A percentile compares a stretch with the other conserved stretches of the same genome.
These are phyloP conservation scores for Phaeophleospora eucalypticola DNA, from an alignment of 2,329 filamentous ascomycete genomes.

Conservation along the genomic window DNA sequence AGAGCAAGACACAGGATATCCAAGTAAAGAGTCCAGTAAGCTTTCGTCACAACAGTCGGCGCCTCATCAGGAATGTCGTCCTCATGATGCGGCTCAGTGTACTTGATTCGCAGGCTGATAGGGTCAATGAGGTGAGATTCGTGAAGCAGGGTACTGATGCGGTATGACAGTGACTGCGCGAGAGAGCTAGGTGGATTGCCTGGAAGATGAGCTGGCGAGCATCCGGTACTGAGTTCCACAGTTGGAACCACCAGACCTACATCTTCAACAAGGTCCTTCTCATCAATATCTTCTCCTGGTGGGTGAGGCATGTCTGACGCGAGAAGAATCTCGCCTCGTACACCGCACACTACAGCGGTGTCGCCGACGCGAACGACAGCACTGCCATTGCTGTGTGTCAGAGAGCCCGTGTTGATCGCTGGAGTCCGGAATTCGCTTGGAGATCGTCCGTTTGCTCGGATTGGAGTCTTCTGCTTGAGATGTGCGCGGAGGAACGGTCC, in stretches of 20 bases:
- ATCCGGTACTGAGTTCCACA: slow-evolving; percentile 86
- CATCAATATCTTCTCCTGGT: slow-evolving; percentile 24
- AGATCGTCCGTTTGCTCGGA: slow-evolving; percentile 76
- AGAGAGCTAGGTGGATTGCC: slow-evolving; percentile 74
- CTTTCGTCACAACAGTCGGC: slow-evolving; percentile 58
- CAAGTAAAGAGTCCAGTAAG: slow-evolving; percentile 93
- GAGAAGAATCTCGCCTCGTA: slow-evolving; percentile 78
- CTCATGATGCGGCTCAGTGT: slow-evolving; percentile 43
- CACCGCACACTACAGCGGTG: slow-evolving; percentile 90
- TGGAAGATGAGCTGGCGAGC: slow-evolving; percentile 78
- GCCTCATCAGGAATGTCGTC: slow-evolving; percentile 42
- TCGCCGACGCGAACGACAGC: slow-evolving; percentile 83
- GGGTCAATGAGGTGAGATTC: slow-evolving; percentile 62
- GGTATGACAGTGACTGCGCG: slow-evolving; percentile 80
- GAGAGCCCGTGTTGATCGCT: slow-evolving; percentile 74
- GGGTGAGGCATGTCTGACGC: slow-evolving; percentile 70
- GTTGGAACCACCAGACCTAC: slow-evolving; percentile 83
- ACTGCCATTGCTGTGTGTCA: slow-evolving; percentile 86
- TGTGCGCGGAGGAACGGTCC: slow-evolving; percentile 87
- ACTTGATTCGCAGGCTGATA: slow-evolving; percentile 65
- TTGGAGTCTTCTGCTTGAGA: slow-evolving; percentile 62
- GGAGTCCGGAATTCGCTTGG: slow-evolving; percentile 66
- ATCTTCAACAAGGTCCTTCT: slow-evolving; percentile 37
- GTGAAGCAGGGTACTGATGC: slow-evolving; percentile 72
- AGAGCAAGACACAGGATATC: slow-evolving; percentile 92